A percentile compares a stretch with the other conserved stretches of the same genome.
Conservation (phyloP, 1,139 yeast species). For the Suhomyces atakaporum region DNA sequence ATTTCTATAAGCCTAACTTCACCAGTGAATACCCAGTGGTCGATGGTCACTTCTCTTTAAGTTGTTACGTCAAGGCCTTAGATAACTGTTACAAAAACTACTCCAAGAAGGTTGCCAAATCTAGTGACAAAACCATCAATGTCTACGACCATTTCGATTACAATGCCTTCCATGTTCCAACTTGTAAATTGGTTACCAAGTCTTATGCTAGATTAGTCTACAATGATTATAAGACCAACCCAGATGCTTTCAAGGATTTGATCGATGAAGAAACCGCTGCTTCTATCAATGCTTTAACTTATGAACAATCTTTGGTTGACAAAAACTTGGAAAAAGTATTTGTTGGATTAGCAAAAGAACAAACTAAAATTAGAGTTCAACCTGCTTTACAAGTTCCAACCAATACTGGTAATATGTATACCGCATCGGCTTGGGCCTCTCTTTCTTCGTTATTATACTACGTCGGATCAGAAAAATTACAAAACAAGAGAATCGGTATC, state of each 20-base stretch:
- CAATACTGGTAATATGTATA: slow-evolving; percentile 98
- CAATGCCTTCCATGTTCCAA: slow-evolving; percentile 98
- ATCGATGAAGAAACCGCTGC: slow-evolving; percentile 58
- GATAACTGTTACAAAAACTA: slow-evolving; percentile 84
- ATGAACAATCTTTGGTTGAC: slow-evolving; percentile 80
- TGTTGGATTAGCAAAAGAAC: slow-evolving; percentile 74
- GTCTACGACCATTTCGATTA: slow-evolving; percentile 78
- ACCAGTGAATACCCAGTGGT: slow-evolving; percentile 96
- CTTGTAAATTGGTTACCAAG: slow-evolving; percentile 92
- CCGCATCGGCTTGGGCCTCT: slow-evolving; percentile 91
- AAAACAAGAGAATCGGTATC: slow-evolving; percentile 83
- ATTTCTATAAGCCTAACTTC: slow-evolving; percentile 97
- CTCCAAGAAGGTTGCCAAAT: slow-evolving; percentile 74
- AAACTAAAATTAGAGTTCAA: slow-evolving; percentile 66
- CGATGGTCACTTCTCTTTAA: slow-evolving; percentile 93
- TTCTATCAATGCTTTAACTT: slow-evolving; percentile 57
- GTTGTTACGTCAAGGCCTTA: slow-evolving; percentile 92
- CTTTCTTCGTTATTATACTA: slow-evolving; percentile 77
- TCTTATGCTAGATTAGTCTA: slow-evolving; percentile 90
- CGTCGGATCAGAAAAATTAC: slow-evolving; percentile 72
- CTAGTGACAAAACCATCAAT: slow-evolving; percentile 58
- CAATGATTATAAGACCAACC: slow-evolving; percentile 79
- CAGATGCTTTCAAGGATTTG: slow-evolving; percentile 55
- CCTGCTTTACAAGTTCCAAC: slow-evolving; percentile 90
- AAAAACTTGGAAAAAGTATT: slow-evolving; percentile 83